phyloP scores from a whole-genome alignment of 2,329 filamentous ascomycete genomes.

The Sarocladium kiliense region DNA sequence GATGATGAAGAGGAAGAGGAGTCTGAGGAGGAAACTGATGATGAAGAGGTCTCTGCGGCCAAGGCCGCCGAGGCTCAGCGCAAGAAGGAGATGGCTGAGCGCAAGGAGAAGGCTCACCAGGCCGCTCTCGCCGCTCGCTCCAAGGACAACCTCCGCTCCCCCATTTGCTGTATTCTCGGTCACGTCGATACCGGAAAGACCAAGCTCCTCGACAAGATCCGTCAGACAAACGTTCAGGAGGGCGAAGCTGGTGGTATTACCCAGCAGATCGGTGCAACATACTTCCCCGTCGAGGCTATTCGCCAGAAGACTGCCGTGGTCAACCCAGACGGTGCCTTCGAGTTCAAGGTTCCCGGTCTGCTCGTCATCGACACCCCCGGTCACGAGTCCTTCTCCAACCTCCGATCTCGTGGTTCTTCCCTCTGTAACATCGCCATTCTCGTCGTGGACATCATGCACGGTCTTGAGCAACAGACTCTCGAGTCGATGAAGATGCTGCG shows the following conservation, averaged over 20 bases:
- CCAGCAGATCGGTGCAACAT: constrained; percentile 98
- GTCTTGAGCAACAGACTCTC: constrained; percentile 91
- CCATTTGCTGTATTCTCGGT: constrained; percentile 98
- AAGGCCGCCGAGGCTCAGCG: constrained; percentile 67
- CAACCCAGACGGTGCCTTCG: constrained; percentile 83
- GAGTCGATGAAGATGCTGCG: constrained; percentile 94
- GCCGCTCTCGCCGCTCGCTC: constrained; percentile 87
- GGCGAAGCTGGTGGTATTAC: constrained; percentile 99
- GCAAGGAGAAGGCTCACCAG: constrained; percentile 84
- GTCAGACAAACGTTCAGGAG: constrained; percentile 97
- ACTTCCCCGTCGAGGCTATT: constrained; percentile 94
- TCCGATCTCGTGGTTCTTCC: constrained; percentile 93
- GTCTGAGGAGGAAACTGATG: constrained; percentile 22
- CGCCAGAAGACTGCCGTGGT: constrained; percentile 89
- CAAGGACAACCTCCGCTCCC: constrained; percentile 90
- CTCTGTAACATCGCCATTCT: constrained; percentile 99
- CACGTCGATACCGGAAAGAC: constrained; percentile 99
- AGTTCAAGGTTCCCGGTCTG: constrained; percentile 96
- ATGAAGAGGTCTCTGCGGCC: constrained; percentile 67
- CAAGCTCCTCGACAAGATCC: constrained; percentile 97
- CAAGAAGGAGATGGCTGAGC: constrained; percentile 84
- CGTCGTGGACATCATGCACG: constrained; percentile 99
- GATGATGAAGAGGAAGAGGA: constrained; percentile 37
- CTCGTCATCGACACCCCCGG: constrained; percentile 97
- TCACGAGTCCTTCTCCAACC: constrained; percentile 99